Evolutionary conservation across 2,329 filamentous ascomycete species (phyloP), one percentile per base, ranked within the genome.

Genomic region (Neonectria neomacrospora): DNA sequence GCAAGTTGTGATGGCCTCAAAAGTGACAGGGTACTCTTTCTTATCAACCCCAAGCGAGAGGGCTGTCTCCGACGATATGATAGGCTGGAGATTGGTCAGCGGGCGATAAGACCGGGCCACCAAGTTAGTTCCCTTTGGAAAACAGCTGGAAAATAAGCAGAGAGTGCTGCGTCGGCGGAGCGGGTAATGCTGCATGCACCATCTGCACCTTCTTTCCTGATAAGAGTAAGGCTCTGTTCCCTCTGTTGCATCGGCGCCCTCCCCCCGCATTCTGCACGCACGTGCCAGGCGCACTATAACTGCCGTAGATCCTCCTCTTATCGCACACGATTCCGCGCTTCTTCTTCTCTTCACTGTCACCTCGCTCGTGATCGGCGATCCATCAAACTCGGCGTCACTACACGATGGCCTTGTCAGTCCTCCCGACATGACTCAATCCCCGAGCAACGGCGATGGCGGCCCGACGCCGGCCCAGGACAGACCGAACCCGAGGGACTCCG

Each of bases 261-360:
- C 53, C 59, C 58, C 59, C 59, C 59, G 59, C 59, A 62, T 58
- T 63, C 42, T 62, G 23, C 50, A 26, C 55, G 59, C 60, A 63
- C 60, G 60, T 63, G 60, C 60, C 60, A 63, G 28, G 47, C 42
- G 50, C 41, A 12, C 39, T 58, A 48, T 53, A 51, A 61, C 47
- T 47, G 44, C 45, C 37, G 58, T 44, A 10, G 52, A 61, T 52
- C 58, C 54, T 26, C n/a, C n/a, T 62, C 54, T 58, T 63, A 58
- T 58, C 60, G 50, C 34, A 28, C n/a, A 26, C 32, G 44, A n/a
- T 32, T 16, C 18, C 3, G 12, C n/a, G n/a, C 37, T 20, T 16
- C 37, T 18, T 30, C 54, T 16, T 53, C 51, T 54, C 54, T 54
- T 53, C 44, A 23, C 42, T 53, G 22, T 55, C 41, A 30, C 47